A percentile compares a stretch with the other conserved stretches of the same genome.
Evolutionary conservation across 1,284 basidiomycete genomes (phyloP).

Genomic region (Boletus sp.): DNA sequence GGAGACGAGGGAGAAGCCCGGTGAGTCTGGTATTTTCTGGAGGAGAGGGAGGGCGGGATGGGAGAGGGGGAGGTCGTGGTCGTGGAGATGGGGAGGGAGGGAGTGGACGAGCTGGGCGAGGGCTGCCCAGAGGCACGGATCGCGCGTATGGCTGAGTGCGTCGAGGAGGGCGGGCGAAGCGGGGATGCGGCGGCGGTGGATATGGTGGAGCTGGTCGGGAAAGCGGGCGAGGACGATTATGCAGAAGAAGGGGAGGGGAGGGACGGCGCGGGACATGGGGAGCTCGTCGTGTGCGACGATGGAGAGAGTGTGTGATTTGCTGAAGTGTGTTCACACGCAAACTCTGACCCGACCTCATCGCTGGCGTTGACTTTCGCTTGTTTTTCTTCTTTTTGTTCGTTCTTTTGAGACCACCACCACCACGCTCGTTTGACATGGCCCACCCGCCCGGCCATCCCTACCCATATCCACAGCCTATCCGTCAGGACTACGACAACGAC

Average conservation of each 20-base stretch:
- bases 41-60: slow-evolving; percentile 53
- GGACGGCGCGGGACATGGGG: not conserved
- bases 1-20: slow-evolving; percentile 58
- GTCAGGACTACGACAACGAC: slow-evolving; percentile 35
- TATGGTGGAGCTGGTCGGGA: slow-evolving; percentile 37
- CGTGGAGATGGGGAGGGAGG: slow-evolving; percentile 44
- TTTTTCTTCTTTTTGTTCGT: slow-evolving; percentile 5
- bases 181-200: slow-evolving; percentile 32
- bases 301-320: not conserved
- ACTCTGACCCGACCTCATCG: slow-evolving; percentile 17
- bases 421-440: slow-evolving; percentile 33
- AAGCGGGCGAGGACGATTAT: slow-evolving; percentile 34
- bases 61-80: slow-evolving; percentile 47
- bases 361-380: slow-evolving; percentile 20
- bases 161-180: slow-evolving; percentile 32
- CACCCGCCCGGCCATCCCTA: slow-evolving; percentile 15
- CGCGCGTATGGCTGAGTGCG: slow-evolving; percentile 26
- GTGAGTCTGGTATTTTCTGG: slow-evolving; percentile 50
- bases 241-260: slow-evolving; percentile 37
- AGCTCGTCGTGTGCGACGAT: not conserved
- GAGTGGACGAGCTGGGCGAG: slow-evolving; percentile 54
- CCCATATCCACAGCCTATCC: slow-evolving; percentile 32
- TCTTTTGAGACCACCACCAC: slow-evolving; percentile 8
- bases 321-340: slow-evolving; percentile 22
- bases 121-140: slow-evolving; percentile 60